Evolutionary conservation across 192 early-diverging fungal species (phyloP).

Genomic region (Coemansia sp.): DNA sequence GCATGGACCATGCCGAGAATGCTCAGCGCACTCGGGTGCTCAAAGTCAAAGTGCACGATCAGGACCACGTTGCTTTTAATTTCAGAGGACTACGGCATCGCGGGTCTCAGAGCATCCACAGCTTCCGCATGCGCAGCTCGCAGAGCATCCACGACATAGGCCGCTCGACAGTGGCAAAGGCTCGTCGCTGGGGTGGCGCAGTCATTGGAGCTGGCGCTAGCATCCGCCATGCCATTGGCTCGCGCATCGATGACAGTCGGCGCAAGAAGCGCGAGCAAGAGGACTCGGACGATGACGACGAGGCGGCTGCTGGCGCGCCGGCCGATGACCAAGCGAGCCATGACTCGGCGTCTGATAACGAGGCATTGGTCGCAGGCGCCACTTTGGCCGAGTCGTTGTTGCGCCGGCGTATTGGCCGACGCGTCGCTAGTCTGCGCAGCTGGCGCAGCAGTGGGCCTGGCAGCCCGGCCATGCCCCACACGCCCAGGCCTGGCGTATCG

Average conservation of each 20-base stretch:
- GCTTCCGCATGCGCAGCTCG: conserved; percentile 46
- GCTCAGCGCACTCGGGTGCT: conserved; percentile 56
- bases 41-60: conserved; percentile 58
- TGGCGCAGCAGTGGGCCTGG: conserved; percentile 24
- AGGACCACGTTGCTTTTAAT: conserved; percentile 51
- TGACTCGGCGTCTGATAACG: background rate
- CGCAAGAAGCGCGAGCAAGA: conserved; percentile 51
- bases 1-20: conserved; percentile 65
- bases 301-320: conserved; percentile 1
- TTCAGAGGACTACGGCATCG: conserved; percentile 43
- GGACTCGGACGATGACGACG: conserved; percentile 55
- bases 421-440: conserved; percentile 48
- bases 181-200: conserved; percentile 31
- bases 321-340: background rate
- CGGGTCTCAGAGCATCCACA: conserved; percentile 55
- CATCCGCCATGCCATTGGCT: conserved; percentile 20
- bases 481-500: background rate
- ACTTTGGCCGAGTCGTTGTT: conserved; percentile 30
- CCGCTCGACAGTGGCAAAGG: conserved; percentile 23
- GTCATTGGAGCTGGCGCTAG: conserved; percentile 24
- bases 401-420: conserved; percentile 26
- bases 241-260: conserved; percentile 46
- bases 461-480: background rate
- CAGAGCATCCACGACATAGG: conserved; percentile 49
- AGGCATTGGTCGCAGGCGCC: background rate